Conservation (phyloP, 495 filamentous ascomycete species). For the Penicillium antarcticum region DNA sequence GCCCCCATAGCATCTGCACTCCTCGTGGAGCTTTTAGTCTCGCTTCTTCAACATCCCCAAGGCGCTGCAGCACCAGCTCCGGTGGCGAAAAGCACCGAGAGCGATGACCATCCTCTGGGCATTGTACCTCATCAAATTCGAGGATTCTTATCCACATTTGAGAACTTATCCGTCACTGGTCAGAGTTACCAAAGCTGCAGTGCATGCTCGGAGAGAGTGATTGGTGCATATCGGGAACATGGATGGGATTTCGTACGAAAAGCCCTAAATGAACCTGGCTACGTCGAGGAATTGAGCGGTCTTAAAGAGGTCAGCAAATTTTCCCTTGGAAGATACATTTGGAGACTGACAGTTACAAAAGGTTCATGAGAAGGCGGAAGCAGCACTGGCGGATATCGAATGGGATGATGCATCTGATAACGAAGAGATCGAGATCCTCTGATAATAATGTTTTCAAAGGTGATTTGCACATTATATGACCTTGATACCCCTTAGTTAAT, state of each 20-base stretch:
- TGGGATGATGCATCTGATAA: conserved; percentile 57
- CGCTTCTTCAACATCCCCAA: conserved; percentile 79
- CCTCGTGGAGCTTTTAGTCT: conserved; percentile 87
- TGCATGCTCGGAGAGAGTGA: conserved; percentile 77
- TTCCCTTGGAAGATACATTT: not conserved
- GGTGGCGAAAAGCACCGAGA: conserved; percentile 48
- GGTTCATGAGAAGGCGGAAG: conserved; percentile 75
- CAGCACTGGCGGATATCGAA: conserved; percentile 56
- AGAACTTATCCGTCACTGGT: conserved; percentile 78
- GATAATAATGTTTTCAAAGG: not conserved
- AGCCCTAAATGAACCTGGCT: conserved; percentile 79
- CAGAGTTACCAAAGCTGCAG: conserved; percentile 86
- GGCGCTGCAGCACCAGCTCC: conserved; percentile 59
- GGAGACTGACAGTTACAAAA: conserved; percentile 27
- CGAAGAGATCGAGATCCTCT: conserved; percentile 36
- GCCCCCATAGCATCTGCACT: conserved; percentile 88
- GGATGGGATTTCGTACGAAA: conserved; percentile 88
- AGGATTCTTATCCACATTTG: conserved; percentile 82
- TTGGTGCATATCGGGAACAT: conserved; percentile 64
- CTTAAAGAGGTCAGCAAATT: conserved; percentile 68
- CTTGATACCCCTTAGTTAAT: not conserved
- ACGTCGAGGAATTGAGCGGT: conserved; percentile 86
- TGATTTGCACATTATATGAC: not conserved
- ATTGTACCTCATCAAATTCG: conserved; percentile 90
- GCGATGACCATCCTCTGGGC: conserved; percentile 75